Evolutionary conservation across 352 stramenopile species (phyloP), one percentile per base, ranked within the genome.

Genomic region (Phytophthora syringae): DNA sequence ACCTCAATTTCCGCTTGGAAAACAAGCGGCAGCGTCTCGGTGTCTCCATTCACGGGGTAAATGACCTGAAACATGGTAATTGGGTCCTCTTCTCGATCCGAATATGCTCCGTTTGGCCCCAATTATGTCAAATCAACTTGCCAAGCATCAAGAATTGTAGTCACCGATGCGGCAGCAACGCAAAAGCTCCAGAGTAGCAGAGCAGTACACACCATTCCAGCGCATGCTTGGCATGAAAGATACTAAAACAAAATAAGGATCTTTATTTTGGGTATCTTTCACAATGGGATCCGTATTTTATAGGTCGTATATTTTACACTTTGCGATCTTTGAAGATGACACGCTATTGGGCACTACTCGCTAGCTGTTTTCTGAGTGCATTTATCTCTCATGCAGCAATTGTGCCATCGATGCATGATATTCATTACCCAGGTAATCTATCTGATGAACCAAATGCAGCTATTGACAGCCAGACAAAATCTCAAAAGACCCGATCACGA

Each of bases 401-500:
- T 42, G 13, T 42, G 3, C 36, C 13, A 9, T 42, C 15, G 5
- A 10, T 20, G 5, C 7, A 2, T 21, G 36, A 20, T 16, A 21
- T 7, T 9, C 16, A 5, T 10, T 21, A 42, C 18, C 3, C 36
- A 18, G 36, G 18, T 42, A 5, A 16, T n/a, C n/a, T n/a, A n/a
- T n/a, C 16, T 42, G 9, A 42, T 16, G 36, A 20, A 42, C 13
- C 36, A 6, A 42, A 20, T 42, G 32, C 11, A 37, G 32, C 5
- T 5, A n/a, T 37, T 37, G 15, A 20, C 36, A 42, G 15, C 5
- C 13, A 42, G 20, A 1, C 9, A 9, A 42, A 5, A 21, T 3
- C 32, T 50, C 36, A 42, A 27, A 53, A 30, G 54, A 64, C 24
- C 45, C 61, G 16, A 49, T 70, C n/a, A 60, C 30, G 7, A 40